These are phyloP conservation scores for Triticum timopheevii DNA, from an alignment of 176 grass and related monocot genomes.

Conservation along the genomic window DNA sequence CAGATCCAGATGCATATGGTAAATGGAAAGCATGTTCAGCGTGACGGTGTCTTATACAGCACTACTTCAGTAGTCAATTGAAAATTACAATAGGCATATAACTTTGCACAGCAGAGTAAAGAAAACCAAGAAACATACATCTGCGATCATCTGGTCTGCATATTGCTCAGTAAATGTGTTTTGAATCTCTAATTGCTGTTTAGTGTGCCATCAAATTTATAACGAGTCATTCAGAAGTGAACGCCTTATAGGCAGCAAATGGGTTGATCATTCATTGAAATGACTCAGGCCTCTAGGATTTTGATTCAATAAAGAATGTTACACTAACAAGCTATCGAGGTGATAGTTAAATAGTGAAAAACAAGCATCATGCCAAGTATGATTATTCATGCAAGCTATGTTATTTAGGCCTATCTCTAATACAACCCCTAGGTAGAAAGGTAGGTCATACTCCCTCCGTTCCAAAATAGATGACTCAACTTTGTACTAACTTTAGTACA, in stretches of 20 bases:
- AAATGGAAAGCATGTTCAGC: not conserved
- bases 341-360: not conserved
- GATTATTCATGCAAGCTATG: not conserved
- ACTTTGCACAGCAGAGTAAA: not conserved
- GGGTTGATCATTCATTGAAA: not conserved
- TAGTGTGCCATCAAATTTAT: not conserved
- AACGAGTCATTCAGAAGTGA: not conserved
- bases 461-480: too few relatives aligned
- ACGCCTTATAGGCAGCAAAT: not conserved
- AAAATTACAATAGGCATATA: not conserved
- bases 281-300: not conserved
- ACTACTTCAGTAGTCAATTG: not conserved
- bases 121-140: constrained; percentile 2
- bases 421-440: not conserved
- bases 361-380: not conserved
- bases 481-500: too few relatives aligned
- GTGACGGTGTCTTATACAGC: not conserved
- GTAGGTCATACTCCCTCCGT: not conserved
- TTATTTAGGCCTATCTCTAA: not conserved
- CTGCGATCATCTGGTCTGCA: not conserved
- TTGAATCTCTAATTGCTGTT: not conserved
- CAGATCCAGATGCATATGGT: not conserved
- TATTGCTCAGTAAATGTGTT: not conserved
- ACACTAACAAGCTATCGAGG: not conserved
- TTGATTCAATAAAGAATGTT: not conserved